Conservation (phyloP, 148 eudicot genomes). For the Heliamphora exappendiculata region DNA sequence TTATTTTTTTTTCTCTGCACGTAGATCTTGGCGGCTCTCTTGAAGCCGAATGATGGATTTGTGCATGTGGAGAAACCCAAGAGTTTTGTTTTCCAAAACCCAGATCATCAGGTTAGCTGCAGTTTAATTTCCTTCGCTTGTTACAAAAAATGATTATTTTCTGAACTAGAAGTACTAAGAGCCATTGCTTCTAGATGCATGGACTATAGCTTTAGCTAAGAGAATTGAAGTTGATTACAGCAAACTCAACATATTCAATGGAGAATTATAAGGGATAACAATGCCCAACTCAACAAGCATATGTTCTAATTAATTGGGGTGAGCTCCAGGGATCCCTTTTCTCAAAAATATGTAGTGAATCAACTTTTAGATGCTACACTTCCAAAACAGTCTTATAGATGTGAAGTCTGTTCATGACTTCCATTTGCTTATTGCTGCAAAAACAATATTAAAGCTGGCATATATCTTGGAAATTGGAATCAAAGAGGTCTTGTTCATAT, state of each 20-base stretch:
- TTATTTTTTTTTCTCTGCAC: not conserved
- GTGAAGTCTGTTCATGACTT: not conserved
- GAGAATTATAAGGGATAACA: not conserved
- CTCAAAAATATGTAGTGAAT: not conserved
- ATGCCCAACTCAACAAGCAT: not conserved
- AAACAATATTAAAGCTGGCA: not conserved
- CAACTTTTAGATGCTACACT: not conserved
- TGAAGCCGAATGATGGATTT: constrained; percentile 60
- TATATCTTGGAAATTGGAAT: not conserved
- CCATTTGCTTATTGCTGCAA: not conserved
- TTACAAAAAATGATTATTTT: not conserved
- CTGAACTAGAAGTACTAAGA: not conserved
- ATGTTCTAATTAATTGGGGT: not conserved
- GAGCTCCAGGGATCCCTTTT: too few species aligned
- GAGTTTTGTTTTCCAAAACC: constrained; percentile 95
- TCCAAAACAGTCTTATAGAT: not conserved
- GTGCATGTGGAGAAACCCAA: constrained; percentile 64
- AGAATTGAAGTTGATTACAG: not conserved
- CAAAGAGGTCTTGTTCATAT: not conserved
- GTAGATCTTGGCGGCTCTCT: constrained; percentile 85
- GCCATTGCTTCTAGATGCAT: not conserved
- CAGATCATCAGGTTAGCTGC: constrained; percentile 86
- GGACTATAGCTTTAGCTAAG: not conserved
- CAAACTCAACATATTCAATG: not conserved
- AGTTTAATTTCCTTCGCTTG: constrained; percentile 12